phyloP scores from a whole-genome alignment of 768 basidiomycete genomes.

The Rhizopogon sp. region DNA sequence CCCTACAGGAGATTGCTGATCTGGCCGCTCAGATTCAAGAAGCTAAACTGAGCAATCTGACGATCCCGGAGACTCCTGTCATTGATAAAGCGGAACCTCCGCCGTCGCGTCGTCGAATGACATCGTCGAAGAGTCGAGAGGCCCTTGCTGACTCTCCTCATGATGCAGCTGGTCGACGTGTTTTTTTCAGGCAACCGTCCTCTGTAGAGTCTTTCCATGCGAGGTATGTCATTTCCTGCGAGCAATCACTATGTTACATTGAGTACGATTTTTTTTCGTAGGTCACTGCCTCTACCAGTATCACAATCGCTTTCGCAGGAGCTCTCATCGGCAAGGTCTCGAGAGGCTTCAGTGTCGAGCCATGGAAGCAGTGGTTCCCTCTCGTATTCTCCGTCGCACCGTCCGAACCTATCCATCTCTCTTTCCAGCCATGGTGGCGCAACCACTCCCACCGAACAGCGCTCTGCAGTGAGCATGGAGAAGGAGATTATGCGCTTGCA shows the following conservation, averaged over 20 bases:
- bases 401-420: conserved; percentile 58
- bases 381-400: conserved; percentile 54
- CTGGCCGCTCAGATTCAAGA: conserved; percentile 89
- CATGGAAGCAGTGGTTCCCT: conserved; percentile 63
- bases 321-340: conserved; percentile 82
- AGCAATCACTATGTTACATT: conserved; percentile 8
- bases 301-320: conserved; percentile 98
- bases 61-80: conserved; percentile 35
- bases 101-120: conserved; percentile 48
- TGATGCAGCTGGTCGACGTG: conserved; percentile 53
- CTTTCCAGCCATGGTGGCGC: conserved; percentile 34
- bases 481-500: conserved; percentile 95
- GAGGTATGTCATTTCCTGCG: conserved; percentile 44
- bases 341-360: conserved; percentile 77
- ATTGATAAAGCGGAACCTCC: conserved; percentile 40
- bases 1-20: conserved; percentile 89
- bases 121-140: conserved; percentile 46
- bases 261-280: conserved; percentile 24
- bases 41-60: conserved; percentile 58
- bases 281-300: conserved; percentile 90
- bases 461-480: conserved; percentile 82
- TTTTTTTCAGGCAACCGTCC: conserved; percentile 87
- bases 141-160: conserved; percentile 30
- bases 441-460: conserved; percentile 41
- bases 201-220: conserved; percentile 85